These are phyloP conservation scores for Trichosanthes truncata DNA, from an alignment of 306 rosid species.

Conservation along the genomic window DNA sequence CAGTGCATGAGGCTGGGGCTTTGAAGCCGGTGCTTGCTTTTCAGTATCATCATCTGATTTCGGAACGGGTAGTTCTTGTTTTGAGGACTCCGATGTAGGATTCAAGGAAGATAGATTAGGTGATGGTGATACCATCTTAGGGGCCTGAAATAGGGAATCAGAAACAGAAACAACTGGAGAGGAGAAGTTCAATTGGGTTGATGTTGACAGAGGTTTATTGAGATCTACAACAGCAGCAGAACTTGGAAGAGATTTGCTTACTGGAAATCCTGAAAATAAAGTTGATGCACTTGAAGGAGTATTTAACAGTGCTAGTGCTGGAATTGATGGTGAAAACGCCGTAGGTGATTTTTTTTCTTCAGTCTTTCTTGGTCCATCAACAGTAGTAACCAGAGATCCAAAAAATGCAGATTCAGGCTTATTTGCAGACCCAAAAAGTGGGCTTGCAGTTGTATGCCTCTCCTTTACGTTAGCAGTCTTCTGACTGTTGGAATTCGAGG, in stretches of 20 bases:
- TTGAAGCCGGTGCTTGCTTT: conserved; percentile 16
- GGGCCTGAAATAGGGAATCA: conserved; percentile 14
- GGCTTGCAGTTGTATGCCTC: conserved; percentile 21
- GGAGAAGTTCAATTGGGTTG: conserved; percentile 24
- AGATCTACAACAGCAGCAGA: conserved; percentile 21
- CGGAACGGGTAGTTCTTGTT: conserved; percentile 24
- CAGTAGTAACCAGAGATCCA: conserved; percentile 13
- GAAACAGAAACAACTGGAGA: conserved; percentile 14
- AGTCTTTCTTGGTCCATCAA: conserved; percentile 25
- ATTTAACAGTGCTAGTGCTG: conserved; percentile 13
- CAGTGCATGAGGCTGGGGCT: conserved; percentile 24
- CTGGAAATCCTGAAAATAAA: conserved; percentile 22
- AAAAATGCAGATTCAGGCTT: conserved; percentile 22
- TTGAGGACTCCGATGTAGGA: conserved; percentile 26
- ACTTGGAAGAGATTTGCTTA: conserved; percentile 23
- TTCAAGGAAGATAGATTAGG: conserved; percentile 15
- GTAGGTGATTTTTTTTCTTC: conserved; percentile 22
- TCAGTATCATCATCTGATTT: conserved; percentile 28
- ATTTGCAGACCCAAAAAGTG: conserved; percentile 30
- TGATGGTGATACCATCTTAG: conserved; percentile 17
- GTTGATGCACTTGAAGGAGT: conserved; percentile 13
- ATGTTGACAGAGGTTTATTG: conserved; percentile 18
- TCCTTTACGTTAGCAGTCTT: conserved; percentile 21
- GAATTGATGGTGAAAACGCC: conserved; percentile 23
- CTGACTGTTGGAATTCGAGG: conserved; percentile 24